A percentile compares a stretch with the other conserved stretches of the same genome.
phyloP scores from a whole-genome alignment of 768 basidiomycete species.

The Neoboletus magnificus region DNA sequence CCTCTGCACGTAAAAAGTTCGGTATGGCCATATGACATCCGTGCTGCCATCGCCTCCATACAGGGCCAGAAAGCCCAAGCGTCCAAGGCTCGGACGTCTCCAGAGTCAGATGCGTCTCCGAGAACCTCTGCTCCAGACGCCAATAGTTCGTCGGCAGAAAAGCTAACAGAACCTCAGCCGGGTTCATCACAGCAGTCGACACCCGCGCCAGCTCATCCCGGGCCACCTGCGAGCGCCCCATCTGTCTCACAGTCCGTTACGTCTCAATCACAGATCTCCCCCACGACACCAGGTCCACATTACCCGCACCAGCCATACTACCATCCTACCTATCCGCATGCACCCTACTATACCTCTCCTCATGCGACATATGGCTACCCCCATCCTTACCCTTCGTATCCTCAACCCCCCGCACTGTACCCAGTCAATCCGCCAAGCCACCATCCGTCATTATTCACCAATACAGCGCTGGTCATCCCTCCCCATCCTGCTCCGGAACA shows the following conservation, averaged over 20 bases:
- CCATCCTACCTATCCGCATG: constrained; percentile 60
- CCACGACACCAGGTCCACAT: constrained; percentile 27
- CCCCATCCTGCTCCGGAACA: constrained; percentile 31
- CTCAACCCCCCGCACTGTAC: constrained; percentile 33
- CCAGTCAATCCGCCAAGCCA: constrained; percentile 27
- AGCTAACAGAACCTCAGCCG: constrained; percentile 12
- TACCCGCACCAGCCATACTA: constrained; percentile 58
- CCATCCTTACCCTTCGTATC: constrained; percentile 32
- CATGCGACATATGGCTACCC: constrained; percentile 39
- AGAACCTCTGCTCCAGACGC: constrained; percentile 13
- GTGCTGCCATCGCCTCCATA: constrained; percentile 57
- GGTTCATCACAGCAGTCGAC: constrained; percentile 19
- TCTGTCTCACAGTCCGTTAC: constrained; percentile 19
- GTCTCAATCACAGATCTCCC: constrained; percentile 18
- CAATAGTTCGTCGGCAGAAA: constrained; percentile 14
- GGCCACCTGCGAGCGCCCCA: constrained; percentile 18
- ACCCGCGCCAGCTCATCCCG: constrained; percentile 24
- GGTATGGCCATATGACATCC: constrained; percentile 74
- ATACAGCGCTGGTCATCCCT: constrained; percentile 33
- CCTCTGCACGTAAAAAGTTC: constrained; percentile 59
- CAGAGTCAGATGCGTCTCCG: constrained; percentile 8
- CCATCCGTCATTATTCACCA: constrained; percentile 34
- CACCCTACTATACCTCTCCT: constrained; percentile 59
- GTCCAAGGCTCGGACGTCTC: constrained; percentile 17
- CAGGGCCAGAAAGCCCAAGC: constrained; percentile 28